These are phyloP conservation scores for Mercurialis annua DNA, from an alignment of 345 rosid species.

Conservation along the genomic window DNA sequence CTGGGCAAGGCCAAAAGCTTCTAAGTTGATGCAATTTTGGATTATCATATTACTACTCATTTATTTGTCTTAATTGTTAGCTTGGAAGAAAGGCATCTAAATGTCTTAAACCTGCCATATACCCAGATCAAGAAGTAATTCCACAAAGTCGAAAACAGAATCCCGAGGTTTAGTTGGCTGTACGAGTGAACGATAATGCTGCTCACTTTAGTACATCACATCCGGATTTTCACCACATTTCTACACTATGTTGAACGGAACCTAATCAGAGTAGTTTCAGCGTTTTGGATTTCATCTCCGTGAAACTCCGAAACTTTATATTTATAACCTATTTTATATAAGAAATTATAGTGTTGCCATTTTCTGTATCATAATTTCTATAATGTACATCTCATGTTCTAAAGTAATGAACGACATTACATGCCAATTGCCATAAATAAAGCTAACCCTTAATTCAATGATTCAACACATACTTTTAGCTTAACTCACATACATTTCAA, in stretches of 20 bases:
- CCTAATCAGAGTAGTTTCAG: too few species aligned
- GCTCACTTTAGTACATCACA: background rate
- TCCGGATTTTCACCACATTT: background rate
- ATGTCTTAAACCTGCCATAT: background rate
- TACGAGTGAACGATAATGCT: background rate
- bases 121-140: background rate
- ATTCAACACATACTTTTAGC: background rate
- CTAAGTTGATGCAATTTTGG: background rate
- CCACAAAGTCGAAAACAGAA: background rate
- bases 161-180: background rate
- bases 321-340: too few species aligned
- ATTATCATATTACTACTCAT: background rate
- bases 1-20: background rate
- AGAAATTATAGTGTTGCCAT: too few species aligned
- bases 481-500: background rate
- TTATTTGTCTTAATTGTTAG: background rate
- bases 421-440: too few species aligned
- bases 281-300: too few species aligned
- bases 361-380: too few species aligned
- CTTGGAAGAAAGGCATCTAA: background rate
- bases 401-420: too few species aligned
- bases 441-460: too few species aligned
- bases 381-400: too few species aligned
- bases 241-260: too few species aligned
- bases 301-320: too few species aligned